phyloP scores from a whole-genome alignment of 345 rosid genomes.

The Populus tremula region DNA sequence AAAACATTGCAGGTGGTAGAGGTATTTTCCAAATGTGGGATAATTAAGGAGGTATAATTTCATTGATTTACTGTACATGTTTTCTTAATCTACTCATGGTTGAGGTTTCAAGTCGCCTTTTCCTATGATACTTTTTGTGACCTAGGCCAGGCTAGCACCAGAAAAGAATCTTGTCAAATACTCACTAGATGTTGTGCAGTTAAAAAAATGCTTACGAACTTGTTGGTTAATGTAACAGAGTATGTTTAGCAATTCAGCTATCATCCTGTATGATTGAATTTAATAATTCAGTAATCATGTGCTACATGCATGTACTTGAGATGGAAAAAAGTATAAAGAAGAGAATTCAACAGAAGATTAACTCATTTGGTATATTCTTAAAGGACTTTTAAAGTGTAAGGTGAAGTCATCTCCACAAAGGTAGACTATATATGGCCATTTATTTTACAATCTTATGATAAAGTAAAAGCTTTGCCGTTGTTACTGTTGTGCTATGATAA shows the following conservation, averaged over 20 bases:
- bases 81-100: neutral
- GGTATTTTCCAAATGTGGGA: slow-evolving; percentile 94
- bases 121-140: neutral
- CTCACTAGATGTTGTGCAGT: neutral
- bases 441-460: neutral
- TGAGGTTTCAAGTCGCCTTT: neutral
- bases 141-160: neutral
- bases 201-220: neutral
- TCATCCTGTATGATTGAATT: neutral
- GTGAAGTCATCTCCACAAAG: neutral
- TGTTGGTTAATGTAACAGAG: neutral
- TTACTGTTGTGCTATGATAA: neutral
- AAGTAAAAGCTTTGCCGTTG: neutral
- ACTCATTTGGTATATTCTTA: neutral
- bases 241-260: neutral
- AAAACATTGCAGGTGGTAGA: slow-evolving; percentile 62
- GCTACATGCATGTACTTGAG: neutral
- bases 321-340: neutral
- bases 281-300: neutral
- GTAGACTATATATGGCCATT: neutral
- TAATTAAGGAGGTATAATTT: slow-evolving; percentile 80
- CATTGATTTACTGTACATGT: neutral
- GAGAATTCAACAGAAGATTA: neutral
- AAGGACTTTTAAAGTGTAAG: neutral
- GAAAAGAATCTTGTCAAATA: neutral